Evolutionary conservation across 2,329 filamentous ascomycete species (phyloP), one percentile per base, ranked within the genome.

Genomic region (Penicillium sp.): DNA sequence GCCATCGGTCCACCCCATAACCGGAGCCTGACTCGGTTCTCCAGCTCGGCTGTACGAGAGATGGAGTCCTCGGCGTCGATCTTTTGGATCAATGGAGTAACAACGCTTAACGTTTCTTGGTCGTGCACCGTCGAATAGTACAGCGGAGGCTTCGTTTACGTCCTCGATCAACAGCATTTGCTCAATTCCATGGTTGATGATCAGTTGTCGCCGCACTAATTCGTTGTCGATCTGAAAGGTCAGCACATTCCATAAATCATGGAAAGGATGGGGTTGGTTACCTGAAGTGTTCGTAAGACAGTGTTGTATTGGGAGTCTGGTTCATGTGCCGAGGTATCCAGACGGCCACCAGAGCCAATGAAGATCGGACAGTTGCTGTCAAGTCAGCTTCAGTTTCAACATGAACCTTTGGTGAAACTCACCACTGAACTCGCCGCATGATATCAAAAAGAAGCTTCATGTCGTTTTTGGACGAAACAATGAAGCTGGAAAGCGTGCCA

Each of bases 141-240:
- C 82, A 4, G 80, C 75, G 41, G 87, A 80, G 1, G 88, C 94
- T 53, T 90, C 82, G 1, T 80, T 73, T 28, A 89, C 80, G 30
- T 87, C 79, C 53, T 86, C 79, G 51, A 97, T 85, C 0, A 99
- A 79, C 6, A 96, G 84, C 8, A 88, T 85, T 71, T 97, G 92
- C 59, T 99, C 94, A 50, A 97, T 90, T 7, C 78, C 76, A 63
- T 91, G 83, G 59, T 87, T 88, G 69, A 97, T 94, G 66, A 99
- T 88, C 44, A 97, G 78, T 56, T 91, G 87, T 58, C 91, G 88
- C 47, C 86, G 86, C 19, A 97, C 87, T 41, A 89, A 75, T 19
- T 89, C 83, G 62, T 93, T 85, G 58, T 94, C 89, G 59, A 97
- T 89, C 73, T 91, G 57, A 22, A 17, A 56, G 7, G 51, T 71